These are phyloP conservation scores for Phanerochaete carnosa DNA, from an alignment of 768 basidiomycete genomes.

Conservation along the genomic window DNA sequence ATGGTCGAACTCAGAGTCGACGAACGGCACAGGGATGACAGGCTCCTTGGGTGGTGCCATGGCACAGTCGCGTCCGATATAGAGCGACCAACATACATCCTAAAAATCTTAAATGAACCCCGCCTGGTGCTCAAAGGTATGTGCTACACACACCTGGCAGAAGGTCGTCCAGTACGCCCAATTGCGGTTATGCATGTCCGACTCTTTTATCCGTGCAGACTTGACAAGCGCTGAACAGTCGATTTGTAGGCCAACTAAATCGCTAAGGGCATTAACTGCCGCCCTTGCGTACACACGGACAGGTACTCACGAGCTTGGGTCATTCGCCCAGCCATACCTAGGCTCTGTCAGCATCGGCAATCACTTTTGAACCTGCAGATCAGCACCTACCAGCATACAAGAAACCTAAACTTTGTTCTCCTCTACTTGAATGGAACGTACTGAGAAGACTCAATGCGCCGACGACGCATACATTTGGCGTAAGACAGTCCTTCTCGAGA, in stretches of 20 bases:
- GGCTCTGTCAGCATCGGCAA: neutral
- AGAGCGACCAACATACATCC: constrained; percentile 65
- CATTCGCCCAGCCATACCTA: constrained; percentile 58
- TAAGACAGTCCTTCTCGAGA: constrained; percentile 37
- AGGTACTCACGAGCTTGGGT: constrained; percentile 53
- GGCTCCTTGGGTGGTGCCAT: constrained; percentile 38
- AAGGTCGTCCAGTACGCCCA: constrained; percentile 62
- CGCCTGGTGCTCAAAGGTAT: neutral
- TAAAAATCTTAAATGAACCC: constrained; percentile 15
- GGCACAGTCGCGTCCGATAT: constrained; percentile 61
- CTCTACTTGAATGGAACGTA: constrained; percentile 34
- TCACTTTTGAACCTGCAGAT: neutral
- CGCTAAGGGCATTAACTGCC: neutral
- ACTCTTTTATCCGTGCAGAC: constrained; percentile 45
- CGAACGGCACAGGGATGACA: constrained; percentile 43
- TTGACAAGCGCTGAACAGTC: constrained; percentile 58
- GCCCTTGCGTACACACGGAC: neutral
- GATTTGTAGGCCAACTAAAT: constrained; percentile 50
- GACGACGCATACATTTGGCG: constrained; percentile 40
- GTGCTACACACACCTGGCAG: constrained; percentile 37
- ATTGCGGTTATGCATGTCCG: constrained; percentile 54
- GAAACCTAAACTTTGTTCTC: constrained; percentile 42
- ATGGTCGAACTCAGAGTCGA: constrained; percentile 48
- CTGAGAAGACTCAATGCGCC: constrained; percentile 37
- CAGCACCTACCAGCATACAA: constrained; percentile 35